Base-by-base conservation (phyloP, 2,329 filamentous ascomycete genomes). In the Pyricularia pennisetigena region DNA sequence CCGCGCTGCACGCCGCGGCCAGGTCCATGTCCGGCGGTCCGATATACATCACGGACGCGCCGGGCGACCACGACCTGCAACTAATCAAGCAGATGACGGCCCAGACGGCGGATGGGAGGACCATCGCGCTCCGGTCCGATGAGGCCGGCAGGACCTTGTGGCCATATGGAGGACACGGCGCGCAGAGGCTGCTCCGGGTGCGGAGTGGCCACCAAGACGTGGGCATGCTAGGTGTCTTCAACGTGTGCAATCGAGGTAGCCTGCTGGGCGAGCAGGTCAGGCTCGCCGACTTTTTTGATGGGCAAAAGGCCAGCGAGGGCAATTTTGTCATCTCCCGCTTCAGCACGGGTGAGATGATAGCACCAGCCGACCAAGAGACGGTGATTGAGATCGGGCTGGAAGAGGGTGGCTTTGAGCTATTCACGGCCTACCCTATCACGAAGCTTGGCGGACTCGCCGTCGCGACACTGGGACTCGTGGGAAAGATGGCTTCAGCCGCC, bases 21-120 rank as follows among this genome's bases (percentile, higher is more conserved):
- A 86, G 95, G 64, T 97, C 93, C 76, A 83, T 99, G 7, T 94
- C 90, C 64, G 95, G 95, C 9, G 95, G 95, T 0, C 95, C 94
- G 0, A 90, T 99, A 59, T 97, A 96, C 74, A 94, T 99, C 76
- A 98, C 95, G 0, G 95, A 99, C 77, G 85, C 88, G 0, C 94
- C 94, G 0, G 94, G 93, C 0, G 80, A 92, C 69, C 93, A 98
- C 76, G 85, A 97, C 74, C 74, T 93, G 30, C 78, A 83, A 5
- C 78, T 99, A 16, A 90, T 99, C 70, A 79, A 83, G 30, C 89
- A 96, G 76, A 94, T 98, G 84, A 93, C 91, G 0, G 94, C 90
- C 0, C 81, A 83, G 10, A 95, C 91, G 0, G 82, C 88, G 0
- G 82, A 86, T 26, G 91, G 89, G 0, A 89, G 87, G 71, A 94